These are phyloP conservation scores for Naganishia sp. DNA, from an alignment of 1,284 basidiomycete species.

Conservation along the genomic window DNA sequence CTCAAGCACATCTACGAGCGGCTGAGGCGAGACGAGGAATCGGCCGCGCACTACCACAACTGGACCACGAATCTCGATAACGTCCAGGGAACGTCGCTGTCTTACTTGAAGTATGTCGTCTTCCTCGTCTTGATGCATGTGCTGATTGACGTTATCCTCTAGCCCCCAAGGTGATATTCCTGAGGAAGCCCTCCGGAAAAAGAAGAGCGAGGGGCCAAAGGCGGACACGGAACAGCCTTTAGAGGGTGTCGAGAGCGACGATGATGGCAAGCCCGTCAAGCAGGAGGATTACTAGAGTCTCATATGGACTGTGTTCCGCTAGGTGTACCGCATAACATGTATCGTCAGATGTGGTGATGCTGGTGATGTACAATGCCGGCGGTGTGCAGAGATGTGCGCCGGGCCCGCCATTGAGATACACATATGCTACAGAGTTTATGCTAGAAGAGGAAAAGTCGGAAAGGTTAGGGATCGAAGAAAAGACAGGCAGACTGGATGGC, in stretches of 20 bases:
- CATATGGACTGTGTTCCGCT: neutral
- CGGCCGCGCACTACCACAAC: conserved; percentile 24
- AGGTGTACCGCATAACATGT: neutral
- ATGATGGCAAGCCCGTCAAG: conserved; percentile 21
- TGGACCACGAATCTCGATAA: conserved; percentile 30
- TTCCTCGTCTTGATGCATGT: neutral
- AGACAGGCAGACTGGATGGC: neutral
- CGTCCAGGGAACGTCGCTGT: conserved; percentile 18
- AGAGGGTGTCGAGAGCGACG: conserved; percentile 26
- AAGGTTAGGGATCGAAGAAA: neutral
- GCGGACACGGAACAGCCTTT: conserved; percentile 7
- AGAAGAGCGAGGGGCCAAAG: conserved; percentile 20
- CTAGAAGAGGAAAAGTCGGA: neutral
- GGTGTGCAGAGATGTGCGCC: neutral
- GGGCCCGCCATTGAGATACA: neutral
- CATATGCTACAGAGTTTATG: neutral
- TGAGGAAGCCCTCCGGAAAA: conserved; percentile 23
- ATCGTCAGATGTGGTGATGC: neutral
- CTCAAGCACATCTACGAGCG: conserved; percentile 76
- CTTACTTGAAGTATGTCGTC: conserved; percentile 24
- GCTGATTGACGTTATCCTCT: neutral
- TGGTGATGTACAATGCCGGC: conserved; percentile 1
- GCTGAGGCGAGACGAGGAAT: conserved; percentile 78
- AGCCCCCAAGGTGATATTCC: conserved; percentile 28
- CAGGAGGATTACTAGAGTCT: conserved; percentile 3